Evolutionary conservation across 257 asterid species (phyloP), one percentile per base, ranked within the genome.

Genomic region (Jacaranda copaia): DNA sequence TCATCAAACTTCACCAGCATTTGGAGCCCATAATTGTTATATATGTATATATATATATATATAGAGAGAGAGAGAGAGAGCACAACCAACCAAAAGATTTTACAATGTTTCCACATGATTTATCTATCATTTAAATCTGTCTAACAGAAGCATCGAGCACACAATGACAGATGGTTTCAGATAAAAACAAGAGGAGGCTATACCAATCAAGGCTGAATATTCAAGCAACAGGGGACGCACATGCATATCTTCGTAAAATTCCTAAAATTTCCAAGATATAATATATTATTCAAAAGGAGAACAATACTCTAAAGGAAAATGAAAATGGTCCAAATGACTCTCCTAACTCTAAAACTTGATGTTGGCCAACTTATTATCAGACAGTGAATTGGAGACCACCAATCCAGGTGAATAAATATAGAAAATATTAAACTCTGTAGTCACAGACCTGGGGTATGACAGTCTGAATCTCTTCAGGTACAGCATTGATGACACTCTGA

Each of bases 381-480:
- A 16, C 55, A 40, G 32, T 39, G 25, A 68, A 42, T 20, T 60
- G 56, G 25, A 61, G 72, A 56, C 64, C 15, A 39, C 61, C 65
- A 38, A 20, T 3, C 18, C 8, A 63, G 65, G 67, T 56, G 48
- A 52, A 63, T 59, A 56, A 3, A 4, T 8, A 32, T 8, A 14
- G 63, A 66, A 40, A 63, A 42, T 43, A 18, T 38, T 19, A 48
- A 69, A 61, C 40, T 8, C 35, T 16, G 65, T 65, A 39, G 49
- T 53, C 60, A 79, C 87, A 70, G 68, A 89, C 97, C 96, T 95
- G 98, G 66, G 98, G 98, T 83, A 95, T 88, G 39, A 95, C 88
- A 10, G 92, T 88, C 89, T 95, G 99, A 85, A 95, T 86, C 89
- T 95, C 98, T 87, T 87, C 89, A 35, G 98, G 97, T 58, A 91